phyloP scores from a whole-genome alignment of 108 stramenopile species.

The Seminavis robusta region DNA sequence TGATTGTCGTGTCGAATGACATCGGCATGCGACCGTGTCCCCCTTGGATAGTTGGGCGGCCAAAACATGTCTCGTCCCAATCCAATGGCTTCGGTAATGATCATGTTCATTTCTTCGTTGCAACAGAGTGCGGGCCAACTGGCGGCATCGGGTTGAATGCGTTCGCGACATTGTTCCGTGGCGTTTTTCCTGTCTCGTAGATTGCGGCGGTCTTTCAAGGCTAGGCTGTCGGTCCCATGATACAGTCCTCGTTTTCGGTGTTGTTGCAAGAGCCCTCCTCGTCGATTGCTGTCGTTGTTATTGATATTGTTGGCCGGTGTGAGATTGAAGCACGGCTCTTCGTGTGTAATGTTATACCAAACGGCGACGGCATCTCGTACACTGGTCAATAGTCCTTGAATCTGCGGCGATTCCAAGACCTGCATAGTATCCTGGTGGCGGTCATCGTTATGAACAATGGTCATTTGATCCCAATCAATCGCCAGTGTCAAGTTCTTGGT shows the following conservation, averaged over 20 bases:
- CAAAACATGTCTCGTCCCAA: constrained; percentile 68
- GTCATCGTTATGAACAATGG: not conserved
- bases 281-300: not conserved
- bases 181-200: not conserved
- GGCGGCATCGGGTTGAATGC: constrained; percentile 24
- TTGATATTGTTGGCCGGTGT: constrained; percentile 33
- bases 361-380: constrained; percentile 44
- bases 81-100: constrained; percentile 48
- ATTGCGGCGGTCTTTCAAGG: not conserved
- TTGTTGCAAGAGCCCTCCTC: not conserved
- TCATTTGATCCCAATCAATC: constrained; percentile 53
- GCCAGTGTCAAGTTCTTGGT: constrained; percentile 16
- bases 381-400: constrained; percentile 31
- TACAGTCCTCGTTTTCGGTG: not conserved
- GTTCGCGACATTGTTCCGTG: constrained; percentile 36
- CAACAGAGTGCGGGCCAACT: constrained; percentile 54
- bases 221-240: not conserved
- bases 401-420: not conserved
- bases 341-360: constrained; percentile 64
- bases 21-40: constrained; percentile 29
- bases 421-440: not conserved
- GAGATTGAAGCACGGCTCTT: constrained; percentile 42
- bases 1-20: constrained; percentile 11
- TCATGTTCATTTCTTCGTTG: constrained; percentile 67
- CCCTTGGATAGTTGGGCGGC: constrained; percentile 55